phyloP scores from a whole-genome alignment of 345 rosid species.

The Noccaea bulbosa region DNA sequence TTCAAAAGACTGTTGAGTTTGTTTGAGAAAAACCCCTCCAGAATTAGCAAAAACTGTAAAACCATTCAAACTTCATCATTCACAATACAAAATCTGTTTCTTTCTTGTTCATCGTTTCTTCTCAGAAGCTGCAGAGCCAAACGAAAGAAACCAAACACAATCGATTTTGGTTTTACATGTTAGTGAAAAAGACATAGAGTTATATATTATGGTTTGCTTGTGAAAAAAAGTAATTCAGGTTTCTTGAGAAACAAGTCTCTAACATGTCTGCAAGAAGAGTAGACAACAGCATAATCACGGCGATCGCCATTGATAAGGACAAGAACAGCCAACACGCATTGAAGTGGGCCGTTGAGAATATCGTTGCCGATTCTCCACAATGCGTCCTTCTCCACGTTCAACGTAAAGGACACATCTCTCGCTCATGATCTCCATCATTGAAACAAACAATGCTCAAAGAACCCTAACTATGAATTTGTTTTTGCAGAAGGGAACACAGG shows the following conservation, averaged over 20 bases:
- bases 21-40: conserved; percentile 23
- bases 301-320: conserved; percentile 73
- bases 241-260: conserved; percentile 33
- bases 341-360: conserved; percentile 76
- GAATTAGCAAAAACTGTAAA: conserved; percentile 30
- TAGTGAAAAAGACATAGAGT: not conserved
- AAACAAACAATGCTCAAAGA: conserved; percentile 1
- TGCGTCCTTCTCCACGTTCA: conserved; percentile 71
- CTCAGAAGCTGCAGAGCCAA: conserved; percentile 22
- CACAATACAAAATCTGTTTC: conserved; percentile 24
- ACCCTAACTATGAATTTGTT: conserved; percentile 5
- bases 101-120: conserved; percentile 22
- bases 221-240: conserved; percentile 17
- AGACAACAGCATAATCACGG: conserved; percentile 41
- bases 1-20: conserved; percentile 34
- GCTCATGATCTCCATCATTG: conserved; percentile 4
- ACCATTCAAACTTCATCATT: conserved; percentile 21
- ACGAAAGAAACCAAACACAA: conserved; percentile 18
- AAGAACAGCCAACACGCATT: conserved; percentile 83
- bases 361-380: conserved; percentile 55
- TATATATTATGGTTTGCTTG: conserved; percentile 2
- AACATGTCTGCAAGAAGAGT: conserved; percentile 37
- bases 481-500: conserved; percentile 43
- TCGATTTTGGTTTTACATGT: conserved; percentile 16
- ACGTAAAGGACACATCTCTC: conserved; percentile 15